Evolutionary conservation across 148 eudicot species (phyloP).

Genomic region (Gaultheria prostrata): DNA sequence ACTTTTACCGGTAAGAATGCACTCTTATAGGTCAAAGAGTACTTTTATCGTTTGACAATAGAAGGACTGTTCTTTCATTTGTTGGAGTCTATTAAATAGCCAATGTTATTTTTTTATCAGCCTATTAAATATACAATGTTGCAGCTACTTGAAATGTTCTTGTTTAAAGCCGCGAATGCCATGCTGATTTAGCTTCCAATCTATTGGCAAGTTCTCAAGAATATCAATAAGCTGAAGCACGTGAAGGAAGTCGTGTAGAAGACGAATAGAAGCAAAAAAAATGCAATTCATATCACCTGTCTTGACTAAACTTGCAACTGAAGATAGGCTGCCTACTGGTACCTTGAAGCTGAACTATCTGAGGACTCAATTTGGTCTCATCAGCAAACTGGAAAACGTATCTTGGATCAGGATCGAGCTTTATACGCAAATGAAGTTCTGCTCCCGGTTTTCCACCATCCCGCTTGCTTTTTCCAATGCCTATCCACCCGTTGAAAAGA

Average conservation of each 20-base stretch:
- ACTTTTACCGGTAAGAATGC: too few species aligned
- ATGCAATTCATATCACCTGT: slow-evolving; percentile 37
- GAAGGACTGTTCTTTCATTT: too few species aligned
- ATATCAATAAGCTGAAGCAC: background rate
- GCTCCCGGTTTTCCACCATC: slow-evolving; percentile 35
- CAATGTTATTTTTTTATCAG: too few species aligned
- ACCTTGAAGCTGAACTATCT: slow-evolving; percentile 62
- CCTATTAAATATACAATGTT: too few species aligned
- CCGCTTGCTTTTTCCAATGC: slow-evolving; percentile 48
- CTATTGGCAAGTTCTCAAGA: background rate
- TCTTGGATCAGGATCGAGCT: slow-evolving; percentile 65
- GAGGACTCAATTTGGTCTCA: slow-evolving; percentile 54
- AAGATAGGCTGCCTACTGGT: slow-evolving; percentile 51
- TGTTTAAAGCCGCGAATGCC: background rate
- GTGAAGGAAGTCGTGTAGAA: background rate
- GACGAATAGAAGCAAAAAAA: background rate
- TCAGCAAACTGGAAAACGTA: slow-evolving; percentile 60
- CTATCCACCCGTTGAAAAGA: slow-evolving; percentile 57
- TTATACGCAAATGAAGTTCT: slow-evolving; percentile 54
- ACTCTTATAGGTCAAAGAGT: too few species aligned
- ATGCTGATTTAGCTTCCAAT: background rate
- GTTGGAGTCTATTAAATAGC: background rate
- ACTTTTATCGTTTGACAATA: too few species aligned
- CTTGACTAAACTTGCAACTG: slow-evolving; percentile 58
- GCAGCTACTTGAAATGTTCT: background rate